Evolutionary conservation across 768 basidiomycete genomes (phyloP).

Genomic region (Mycena rosella): DNA sequence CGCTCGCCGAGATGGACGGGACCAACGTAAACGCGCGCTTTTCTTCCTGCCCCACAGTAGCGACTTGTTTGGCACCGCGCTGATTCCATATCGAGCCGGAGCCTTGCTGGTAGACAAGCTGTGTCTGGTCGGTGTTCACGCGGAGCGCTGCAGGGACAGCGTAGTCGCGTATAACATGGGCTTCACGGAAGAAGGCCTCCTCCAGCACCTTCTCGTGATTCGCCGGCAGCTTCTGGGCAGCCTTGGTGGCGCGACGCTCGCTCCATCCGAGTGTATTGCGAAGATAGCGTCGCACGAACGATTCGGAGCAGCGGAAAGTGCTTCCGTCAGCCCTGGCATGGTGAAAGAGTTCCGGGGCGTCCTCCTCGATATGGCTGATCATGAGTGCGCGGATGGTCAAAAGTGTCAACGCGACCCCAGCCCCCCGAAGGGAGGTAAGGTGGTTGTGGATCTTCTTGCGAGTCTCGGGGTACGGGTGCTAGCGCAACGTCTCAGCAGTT

Average conservation of each 20-base stretch:
- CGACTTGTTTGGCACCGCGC: constrained; percentile 51
- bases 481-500: background rate
- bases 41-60: constrained; percentile 50
- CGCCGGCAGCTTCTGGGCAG: constrained; percentile 51
- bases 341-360: constrained; percentile 44
- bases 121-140: constrained; percentile 56
- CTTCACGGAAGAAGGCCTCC: constrained; percentile 39
- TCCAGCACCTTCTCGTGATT: constrained; percentile 42
- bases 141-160: constrained; percentile 42
- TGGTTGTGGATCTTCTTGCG: constrained; percentile 31
- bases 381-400: constrained; percentile 45
- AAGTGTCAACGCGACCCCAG: constrained; percentile 42
- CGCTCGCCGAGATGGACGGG: constrained; percentile 45
- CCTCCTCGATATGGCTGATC: constrained; percentile 42
- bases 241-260: constrained; percentile 44
- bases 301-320: constrained; percentile 44
- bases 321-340: constrained; percentile 39
- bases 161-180: constrained; percentile 42
- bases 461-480: constrained; percentile 10
- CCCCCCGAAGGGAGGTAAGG: constrained; percentile 36
- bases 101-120: constrained; percentile 44
- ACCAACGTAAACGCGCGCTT: constrained; percentile 58
- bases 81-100: constrained; percentile 46
- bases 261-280: constrained; percentile 41
- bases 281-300: constrained; percentile 30